Base-by-base conservation (phyloP, 208 protist species). In the Leishmania braziliensis region DNA sequence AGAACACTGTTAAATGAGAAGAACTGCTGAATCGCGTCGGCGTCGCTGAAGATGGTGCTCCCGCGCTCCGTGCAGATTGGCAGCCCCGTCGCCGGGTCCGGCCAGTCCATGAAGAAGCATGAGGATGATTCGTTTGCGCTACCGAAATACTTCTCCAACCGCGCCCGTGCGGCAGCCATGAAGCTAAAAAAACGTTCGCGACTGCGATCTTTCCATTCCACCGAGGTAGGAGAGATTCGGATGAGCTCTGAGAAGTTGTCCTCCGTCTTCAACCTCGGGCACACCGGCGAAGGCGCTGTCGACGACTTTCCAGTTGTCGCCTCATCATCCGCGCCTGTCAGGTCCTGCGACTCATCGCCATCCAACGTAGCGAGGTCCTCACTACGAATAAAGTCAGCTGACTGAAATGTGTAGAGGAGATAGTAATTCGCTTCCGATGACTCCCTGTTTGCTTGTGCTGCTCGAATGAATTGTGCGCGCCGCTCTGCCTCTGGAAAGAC, bases 51-150 rank as follows among this genome's bases (percentile, higher is more conserved):
- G 62, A 63, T 87, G 23, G 82, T 83, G 6, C 79, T 20, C 1
- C 89, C 89, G 18, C 87, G 80, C 8, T 54, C 70, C 4, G 81
- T 84, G 71, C 66, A 29, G 62, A 91, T 80, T 12, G 89, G 86
- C 36, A 92, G 77, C 6, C 89, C 89, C 18, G 89, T 89, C 12
- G 87, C 89, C 26, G 89, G 89, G 58, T 92, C 89, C 0, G 84
- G 78, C 83, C 89, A 90, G 78, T 92, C 89, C 63, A 92, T 73
- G 39, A 87, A 92, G 39, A 85, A 85, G 20, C 14, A 43, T 8
- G 60, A 46, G 4, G 73, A 26, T 0, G 56, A 20, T 20, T 16
- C 70, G 20, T 79, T 48, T 33, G 20, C 8, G 36, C 29, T 33
- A 14, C 73, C 58, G 0, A 84, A 71, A 8, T 51, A 48, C 54